Base-by-base conservation (phyloP, 441 rosid species). In the Corymbia citriodora region DNA sequence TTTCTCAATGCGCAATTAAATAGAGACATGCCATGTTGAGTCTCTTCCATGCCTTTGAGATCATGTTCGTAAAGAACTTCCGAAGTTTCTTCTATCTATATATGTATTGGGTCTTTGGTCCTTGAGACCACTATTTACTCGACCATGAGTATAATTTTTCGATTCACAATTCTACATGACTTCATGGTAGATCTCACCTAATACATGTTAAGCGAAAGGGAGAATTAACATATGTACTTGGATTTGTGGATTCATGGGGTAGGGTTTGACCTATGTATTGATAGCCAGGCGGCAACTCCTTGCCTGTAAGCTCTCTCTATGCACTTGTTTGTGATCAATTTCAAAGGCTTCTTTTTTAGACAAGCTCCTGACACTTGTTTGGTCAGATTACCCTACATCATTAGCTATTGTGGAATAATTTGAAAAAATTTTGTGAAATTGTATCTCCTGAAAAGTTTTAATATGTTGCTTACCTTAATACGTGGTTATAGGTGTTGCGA, bases 11-110 rank as follows among this genome's bases (percentile, higher is more conserved):
- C 29, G 27, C n/a, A 59, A 59, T 23, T 59, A 27, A 27, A 53
- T 87, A 87, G 45, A 94, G 90, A 53, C 93, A 92, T 57, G 92
- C 95, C 25, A 45, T 72, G 89, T 94, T 94, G 4, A 95, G 92
- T 10, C 36, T 72, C 91, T 94, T 94, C 97, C 96, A 95, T 40
- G 93, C 94, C 18, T 94, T 92, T 14, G 90, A 91, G 72, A 95
- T 96, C 93, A 93, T 88, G 2, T 68, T 31, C 15, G 61, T 92
- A 95, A 7, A 57, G 29, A 57, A 57, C 63, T 57, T 57, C 54
- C 3, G 21, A 27, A 57, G 27, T 57, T 57, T 57, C 29, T 9
- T 57, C 63, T 6, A 25, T 4, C 63, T 57, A 55, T 23, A 23
- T 57, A 25, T 57, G 63, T 23, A 57, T 57, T 57, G 63, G 63